phyloP scores from a whole-genome alignment of 2,329 filamentous ascomycete genomes.

The Pseudogymnoascus sp. region DNA sequence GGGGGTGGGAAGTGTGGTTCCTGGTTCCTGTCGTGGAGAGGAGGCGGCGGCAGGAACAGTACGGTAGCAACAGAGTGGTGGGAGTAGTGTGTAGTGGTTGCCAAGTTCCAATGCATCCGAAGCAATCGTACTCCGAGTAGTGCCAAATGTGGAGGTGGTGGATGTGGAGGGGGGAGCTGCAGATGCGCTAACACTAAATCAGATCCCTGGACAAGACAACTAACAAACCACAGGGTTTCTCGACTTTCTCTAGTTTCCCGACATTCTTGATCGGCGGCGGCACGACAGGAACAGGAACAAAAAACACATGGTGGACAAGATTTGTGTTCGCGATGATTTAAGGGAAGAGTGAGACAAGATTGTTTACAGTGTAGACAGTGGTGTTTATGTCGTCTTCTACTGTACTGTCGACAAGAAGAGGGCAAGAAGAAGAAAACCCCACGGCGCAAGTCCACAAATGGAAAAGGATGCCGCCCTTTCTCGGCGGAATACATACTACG shows the following conservation, averaged over 20 bases:
- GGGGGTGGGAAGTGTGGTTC: not conserved
- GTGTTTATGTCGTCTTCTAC: not conserved
- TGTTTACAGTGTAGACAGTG: not conserved
- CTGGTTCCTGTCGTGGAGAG: not conserved
- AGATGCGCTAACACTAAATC: constrained; percentile 1
- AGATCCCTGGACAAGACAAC: not conserved
- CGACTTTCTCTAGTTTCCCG: not conserved
- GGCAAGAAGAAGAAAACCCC: not conserved
- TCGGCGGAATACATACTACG: not conserved
- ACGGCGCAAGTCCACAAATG: no score
- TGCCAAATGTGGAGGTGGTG: not conserved
- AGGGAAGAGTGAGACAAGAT: not conserved
- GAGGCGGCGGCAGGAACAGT: not conserved
- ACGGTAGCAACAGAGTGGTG: not conserved
- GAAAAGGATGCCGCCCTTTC: not conserved
- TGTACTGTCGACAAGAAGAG: not conserved
- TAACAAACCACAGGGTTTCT: not conserved
- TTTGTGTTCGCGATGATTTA: not conserved
- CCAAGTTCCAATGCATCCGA: not conserved
- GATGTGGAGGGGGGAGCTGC: not conserved
- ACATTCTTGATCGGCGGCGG: constrained; percentile 2
- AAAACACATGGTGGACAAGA: not conserved
- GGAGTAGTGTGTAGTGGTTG: not conserved
- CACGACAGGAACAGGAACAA: not conserved
- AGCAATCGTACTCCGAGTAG: not conserved